These are phyloP conservation scores for Leucaena leucocephala DNA, from an alignment of 306 rosid genomes.

Conservation along the genomic window DNA sequence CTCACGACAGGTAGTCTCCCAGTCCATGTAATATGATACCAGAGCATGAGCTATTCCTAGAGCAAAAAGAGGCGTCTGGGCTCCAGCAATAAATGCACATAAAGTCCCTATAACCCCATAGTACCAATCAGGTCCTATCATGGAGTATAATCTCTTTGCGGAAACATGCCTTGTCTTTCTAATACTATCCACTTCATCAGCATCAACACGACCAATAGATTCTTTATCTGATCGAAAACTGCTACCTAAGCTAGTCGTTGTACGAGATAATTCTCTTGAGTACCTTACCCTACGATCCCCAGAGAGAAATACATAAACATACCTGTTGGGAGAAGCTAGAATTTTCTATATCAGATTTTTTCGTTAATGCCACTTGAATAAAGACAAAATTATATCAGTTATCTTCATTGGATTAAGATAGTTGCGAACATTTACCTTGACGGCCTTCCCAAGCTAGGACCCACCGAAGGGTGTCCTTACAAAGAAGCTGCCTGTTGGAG, in stretches of 20 bases:
- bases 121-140: conserved; percentile 82
- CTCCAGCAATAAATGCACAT: conserved; percentile 79
- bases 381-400: not conserved
- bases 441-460: conserved; percentile 46
- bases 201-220: conserved; percentile 50
- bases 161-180: conserved; percentile 52
- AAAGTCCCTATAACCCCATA: conserved; percentile 75
- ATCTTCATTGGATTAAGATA: not conserved
- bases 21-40: conserved; percentile 85
- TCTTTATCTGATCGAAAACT: conserved; percentile 88
- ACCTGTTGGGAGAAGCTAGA: not conserved
- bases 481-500: conserved; percentile 60
- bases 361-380: not conserved
- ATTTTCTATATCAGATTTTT: not conserved
- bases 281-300: conserved; percentile 47
- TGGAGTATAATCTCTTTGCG: conserved; percentile 65
- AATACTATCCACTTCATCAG: conserved; percentile 50
- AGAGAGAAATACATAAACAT: not conserved
- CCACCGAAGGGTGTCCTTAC: conserved; percentile 52
- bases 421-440: conserved; percentile 54
- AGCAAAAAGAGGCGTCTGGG: conserved; percentile 93
- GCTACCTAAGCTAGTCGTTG: conserved; percentile 69
- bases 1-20: conserved; percentile 76
- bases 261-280: conserved; percentile 64
- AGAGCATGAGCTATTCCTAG: conserved; percentile 94